Percentiles rank a stretch among this genome's conserved stretches.
phyloP scores from a whole-genome alignment of 345 rosid species.

The Eutrema yunnanense region DNA sequence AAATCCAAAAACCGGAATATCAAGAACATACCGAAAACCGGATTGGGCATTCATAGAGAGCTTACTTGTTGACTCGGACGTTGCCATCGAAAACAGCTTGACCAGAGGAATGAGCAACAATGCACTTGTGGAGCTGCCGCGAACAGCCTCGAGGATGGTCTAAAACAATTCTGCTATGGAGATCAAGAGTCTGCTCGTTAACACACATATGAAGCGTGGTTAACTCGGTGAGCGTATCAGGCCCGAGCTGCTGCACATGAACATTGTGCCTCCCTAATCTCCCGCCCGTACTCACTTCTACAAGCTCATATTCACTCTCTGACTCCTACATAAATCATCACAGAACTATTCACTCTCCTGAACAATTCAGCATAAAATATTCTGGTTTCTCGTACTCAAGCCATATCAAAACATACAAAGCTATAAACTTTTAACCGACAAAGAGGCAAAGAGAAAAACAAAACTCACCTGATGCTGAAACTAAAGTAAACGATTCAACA shows the following conservation, averaged over 20 bases:
- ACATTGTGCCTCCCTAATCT: constrained; percentile 88
- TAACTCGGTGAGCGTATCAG: constrained; percentile 75
- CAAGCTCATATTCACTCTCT: constrained; percentile 69
- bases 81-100: constrained; percentile 97
- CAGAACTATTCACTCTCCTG: not conserved
- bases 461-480: not conserved
- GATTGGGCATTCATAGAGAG: not conserved
- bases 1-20: not conserved
- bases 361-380: not conserved
- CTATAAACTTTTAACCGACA: not conserved
- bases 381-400: not conserved
- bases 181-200: constrained; percentile 77
- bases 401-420: not conserved
- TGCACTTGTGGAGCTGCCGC: constrained; percentile 88
- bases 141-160: constrained; percentile 86
- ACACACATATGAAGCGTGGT: constrained; percentile 73
- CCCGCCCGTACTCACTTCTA: constrained; percentile 92
- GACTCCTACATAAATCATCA: constrained; percentile 47
- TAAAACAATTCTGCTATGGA: constrained; percentile 74
- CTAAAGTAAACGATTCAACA: not conserved
- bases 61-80: constrained; percentile 76
- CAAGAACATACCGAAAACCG: not conserved
- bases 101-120: constrained; percentile 81
- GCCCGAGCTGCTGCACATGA: constrained; percentile 83
- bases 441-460: not conserved